These are phyloP conservation scores for Microdochium paspali DNA, from an alignment of 2,329 filamentous ascomycete genomes.

Conservation along the genomic window DNA sequence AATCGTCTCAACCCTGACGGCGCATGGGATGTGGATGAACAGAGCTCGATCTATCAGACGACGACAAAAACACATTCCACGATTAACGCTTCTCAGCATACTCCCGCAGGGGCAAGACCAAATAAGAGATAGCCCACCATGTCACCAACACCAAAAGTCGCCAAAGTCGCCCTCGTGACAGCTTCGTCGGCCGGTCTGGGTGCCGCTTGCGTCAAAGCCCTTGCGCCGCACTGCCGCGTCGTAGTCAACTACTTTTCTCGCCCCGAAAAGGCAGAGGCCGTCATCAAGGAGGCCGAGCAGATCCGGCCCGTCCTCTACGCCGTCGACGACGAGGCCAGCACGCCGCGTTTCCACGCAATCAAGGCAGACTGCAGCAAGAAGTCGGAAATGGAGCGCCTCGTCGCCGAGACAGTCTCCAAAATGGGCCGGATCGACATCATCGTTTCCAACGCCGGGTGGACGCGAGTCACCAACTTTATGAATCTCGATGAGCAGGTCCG, in stretches of 20 bases:
- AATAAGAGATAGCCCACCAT: too few species aligned
- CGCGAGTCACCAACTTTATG: not conserved
- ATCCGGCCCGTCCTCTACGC: not conserved
- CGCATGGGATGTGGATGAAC: too few species aligned
- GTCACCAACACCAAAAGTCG: not conserved
- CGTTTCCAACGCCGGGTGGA: constrained; percentile 1
- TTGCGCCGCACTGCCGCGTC: constrained; percentile 1
- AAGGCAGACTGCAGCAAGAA: not conserved
- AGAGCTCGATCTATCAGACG: too few species aligned
- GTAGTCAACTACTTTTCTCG: not conserved
- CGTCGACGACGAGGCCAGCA: not conserved
- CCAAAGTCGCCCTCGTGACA: not conserved
- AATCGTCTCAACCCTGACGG: too few species aligned
- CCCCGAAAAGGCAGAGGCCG: not conserved
- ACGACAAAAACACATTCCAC: too few species aligned
- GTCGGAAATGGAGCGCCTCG: not conserved
- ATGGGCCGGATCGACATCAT: not conserved
- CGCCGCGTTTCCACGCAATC: not conserved
- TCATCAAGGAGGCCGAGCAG: not conserved
- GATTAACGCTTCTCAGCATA: too few species aligned
- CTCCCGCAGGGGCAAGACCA: too few species aligned
- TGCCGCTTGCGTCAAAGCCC: not conserved
- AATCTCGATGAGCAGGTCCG: not conserved
- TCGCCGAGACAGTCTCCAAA: not conserved
- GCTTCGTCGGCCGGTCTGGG: not conserved